phyloP scores from a whole-genome alignment of 2,329 filamentous ascomycete genomes.

The Teratosphaeria destructans region DNA sequence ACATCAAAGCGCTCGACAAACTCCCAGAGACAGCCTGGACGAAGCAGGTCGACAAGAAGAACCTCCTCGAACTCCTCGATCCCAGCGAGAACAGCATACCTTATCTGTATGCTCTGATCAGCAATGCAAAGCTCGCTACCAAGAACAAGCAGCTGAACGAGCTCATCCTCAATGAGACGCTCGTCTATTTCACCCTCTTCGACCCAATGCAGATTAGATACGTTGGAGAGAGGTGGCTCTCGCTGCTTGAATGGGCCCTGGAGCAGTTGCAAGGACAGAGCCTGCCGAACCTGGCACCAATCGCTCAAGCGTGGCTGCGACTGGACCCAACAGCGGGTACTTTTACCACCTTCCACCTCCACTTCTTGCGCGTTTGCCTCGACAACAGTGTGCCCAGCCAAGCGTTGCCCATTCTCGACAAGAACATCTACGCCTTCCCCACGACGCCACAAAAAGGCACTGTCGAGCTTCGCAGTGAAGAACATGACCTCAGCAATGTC shows the following conservation, averaged over 20 bases:
- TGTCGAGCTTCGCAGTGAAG: conserved; percentile 30
- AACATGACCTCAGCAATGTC: conserved; percentile 35
- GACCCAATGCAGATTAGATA: conserved; percentile 47
- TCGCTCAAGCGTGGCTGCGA: conserved; percentile 47
- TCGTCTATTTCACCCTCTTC: conserved; percentile 39
- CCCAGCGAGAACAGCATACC: conserved; percentile 49
- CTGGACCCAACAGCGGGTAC: conserved; percentile 57
- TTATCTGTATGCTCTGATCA: conserved; percentile 46
- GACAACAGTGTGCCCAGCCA: conserved; percentile 43
- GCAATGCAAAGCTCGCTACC: conserved; percentile 15
- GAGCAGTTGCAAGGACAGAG: conserved; percentile 4
- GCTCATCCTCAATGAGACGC: conserved; percentile 37
- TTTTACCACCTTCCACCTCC: conserved; percentile 54
- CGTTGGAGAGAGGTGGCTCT: conserved; percentile 37
- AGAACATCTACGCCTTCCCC: conserved; percentile 57
- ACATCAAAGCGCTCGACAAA: conserved; percentile 26
- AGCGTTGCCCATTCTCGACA: conserved; percentile 52
- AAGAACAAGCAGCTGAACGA: conserved; percentile 26
- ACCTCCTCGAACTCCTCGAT: conserved; percentile 39
- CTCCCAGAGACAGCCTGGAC: conserved; percentile 23
- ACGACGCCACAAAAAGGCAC: conserved; percentile 23
- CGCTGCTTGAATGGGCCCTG: conserved; percentile 31
- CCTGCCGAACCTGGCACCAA: conserved; percentile 23
- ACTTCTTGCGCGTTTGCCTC: conserved; percentile 48
- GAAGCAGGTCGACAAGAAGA: conserved; percentile 30